Evolutionary conservation across 1,284 basidiomycete genomes (phyloP), one percentile per base, ranked within the genome.

Genomic region (Schizopora paradoxa): DNA sequence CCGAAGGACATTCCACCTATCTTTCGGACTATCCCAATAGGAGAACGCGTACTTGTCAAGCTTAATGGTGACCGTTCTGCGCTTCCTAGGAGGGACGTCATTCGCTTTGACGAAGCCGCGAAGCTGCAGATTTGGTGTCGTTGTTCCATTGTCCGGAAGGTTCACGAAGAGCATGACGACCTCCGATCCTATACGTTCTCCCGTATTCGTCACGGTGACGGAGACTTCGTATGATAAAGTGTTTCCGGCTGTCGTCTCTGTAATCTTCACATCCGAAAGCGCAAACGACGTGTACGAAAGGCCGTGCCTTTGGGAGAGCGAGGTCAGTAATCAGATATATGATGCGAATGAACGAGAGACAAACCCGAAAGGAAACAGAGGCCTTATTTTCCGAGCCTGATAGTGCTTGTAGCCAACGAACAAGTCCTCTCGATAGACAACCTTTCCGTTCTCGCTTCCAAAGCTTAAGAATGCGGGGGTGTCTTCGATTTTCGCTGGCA

Each of bases 401-500:
- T 81, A 84, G 55, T 79, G 70, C 61, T 83, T 86, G 62, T 88
- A 88, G 33, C 85, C 84, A 13, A 84, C 79, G 53, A 79, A 82
- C 1, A 85, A 56, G 58, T 79, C 79, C 60, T 84, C 81, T 10
- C 74, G 67, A 56, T 82, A 82, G 51, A 79, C 67, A 26, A 82
- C 79, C 56, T 82, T 74, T 27, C 79, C 78, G 47, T 82, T 72
- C 58, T 81, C 79, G 51, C 77, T 79, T 34, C 65, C 66, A 60
- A 77, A 72, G 58, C 79, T 77, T 33, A 73, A 64, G 58, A 74
- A 73, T 5, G 84, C 73, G 0, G 85, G 80, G 36, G 78, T 76
- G 58, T 88, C 85, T 60, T 85, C 70, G 40, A 77, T 67, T 16
- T 72, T 68, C 28, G 64, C 67, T 4, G 85, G 86, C 33, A 89